Evolutionary conservation across 176 grass and related monocot genomes (phyloP), one percentile per base, ranked within the genome.

Genomic region (Stipa capillata): DNA sequence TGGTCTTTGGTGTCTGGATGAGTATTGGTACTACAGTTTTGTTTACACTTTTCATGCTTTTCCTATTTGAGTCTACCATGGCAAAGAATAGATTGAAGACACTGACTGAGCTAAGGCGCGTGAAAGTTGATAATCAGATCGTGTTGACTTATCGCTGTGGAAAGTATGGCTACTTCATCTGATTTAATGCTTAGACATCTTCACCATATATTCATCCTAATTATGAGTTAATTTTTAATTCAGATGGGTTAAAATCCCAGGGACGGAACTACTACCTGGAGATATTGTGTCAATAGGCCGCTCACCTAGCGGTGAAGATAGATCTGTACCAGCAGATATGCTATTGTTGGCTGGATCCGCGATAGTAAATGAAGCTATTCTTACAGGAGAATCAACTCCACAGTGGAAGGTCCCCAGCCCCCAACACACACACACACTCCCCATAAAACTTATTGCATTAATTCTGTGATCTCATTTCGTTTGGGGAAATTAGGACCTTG

Each of bases 391-490:
- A 83, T 99, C 96, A 82, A 99, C 96, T 76, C 96, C 96, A 33
- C 96, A 99, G 60, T 99, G 96, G 96, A 99, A 99, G 96, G 96
- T 97, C n/a, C n/a, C n/a, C n/a, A n/a, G n/a, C n/a, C n/a, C n/a
- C n/a, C n/a, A n/a, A n/a, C n/a, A n/a, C n/a, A n/a, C n/a, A n/a
- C 57, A n/a, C 43, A 52, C 35, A 14, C 55, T 7, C 35, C 42
- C 45, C 43, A 37, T 48, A n/a, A n/a, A n/a, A 29, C 32, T 55
- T 9, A 29, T 60, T 14, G 37, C 16, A 56, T 39, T 59, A 73
- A 49, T 49, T 66, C 24, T 43, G 29, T 48, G 16, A 41, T 17
- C 7, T 60, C 11, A 1, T 48, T 65, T 56, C 11, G 23, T 61
- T 23, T 83, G 11, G 29, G 28, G 62, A 12, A 73, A 50, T 63